Evolutionary conservation across 2,329 filamentous ascomycete genomes (phyloP).

Genomic region (Penicillium corylophilum): DNA sequence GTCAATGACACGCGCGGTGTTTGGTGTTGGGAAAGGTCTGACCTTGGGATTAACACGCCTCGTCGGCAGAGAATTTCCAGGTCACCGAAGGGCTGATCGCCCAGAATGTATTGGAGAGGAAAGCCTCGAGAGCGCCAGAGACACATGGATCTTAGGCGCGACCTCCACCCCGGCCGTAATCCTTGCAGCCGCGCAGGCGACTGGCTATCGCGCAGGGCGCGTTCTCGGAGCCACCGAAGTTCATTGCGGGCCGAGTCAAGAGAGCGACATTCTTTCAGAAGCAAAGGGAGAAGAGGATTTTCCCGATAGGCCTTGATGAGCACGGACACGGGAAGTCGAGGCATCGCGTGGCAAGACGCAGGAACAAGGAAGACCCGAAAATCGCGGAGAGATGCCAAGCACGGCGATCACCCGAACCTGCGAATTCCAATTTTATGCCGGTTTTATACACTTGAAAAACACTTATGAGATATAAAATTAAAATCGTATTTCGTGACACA

Average conservation of each 20-base stretch:
- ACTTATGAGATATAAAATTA: too few species aligned
- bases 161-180: constrained; percentile 25
- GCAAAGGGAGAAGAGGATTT: constrained; percentile 39
- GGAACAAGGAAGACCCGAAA: neutral
- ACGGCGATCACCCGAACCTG: neutral
- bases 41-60: constrained; percentile 82
- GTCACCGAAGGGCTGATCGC: constrained; percentile 81
- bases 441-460: too few species aligned
- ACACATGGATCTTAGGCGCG: constrained; percentile 40
- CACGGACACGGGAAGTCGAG: constrained; percentile 40
- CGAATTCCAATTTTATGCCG: neutral
- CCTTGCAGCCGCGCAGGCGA: neutral
- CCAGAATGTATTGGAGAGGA: constrained; percentile 87
- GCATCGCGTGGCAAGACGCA: constrained; percentile 34
- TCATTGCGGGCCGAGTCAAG: constrained; percentile 47
- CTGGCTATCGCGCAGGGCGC: constrained; percentile 25
- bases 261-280: constrained; percentile 47
- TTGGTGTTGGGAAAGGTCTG: constrained; percentile 1
- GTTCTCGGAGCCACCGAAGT: constrained; percentile 48
- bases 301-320: constrained; percentile 37
- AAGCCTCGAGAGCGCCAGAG: constrained; percentile 57
- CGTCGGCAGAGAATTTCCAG: constrained; percentile 73
- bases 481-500: neutral
- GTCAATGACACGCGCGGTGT: neutral
- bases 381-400: neutral